Evolutionary conservation across 2,329 filamentous ascomycete genomes (phyloP), one percentile per base, ranked within the genome.

Genomic region (Penicillium freii): DNA sequence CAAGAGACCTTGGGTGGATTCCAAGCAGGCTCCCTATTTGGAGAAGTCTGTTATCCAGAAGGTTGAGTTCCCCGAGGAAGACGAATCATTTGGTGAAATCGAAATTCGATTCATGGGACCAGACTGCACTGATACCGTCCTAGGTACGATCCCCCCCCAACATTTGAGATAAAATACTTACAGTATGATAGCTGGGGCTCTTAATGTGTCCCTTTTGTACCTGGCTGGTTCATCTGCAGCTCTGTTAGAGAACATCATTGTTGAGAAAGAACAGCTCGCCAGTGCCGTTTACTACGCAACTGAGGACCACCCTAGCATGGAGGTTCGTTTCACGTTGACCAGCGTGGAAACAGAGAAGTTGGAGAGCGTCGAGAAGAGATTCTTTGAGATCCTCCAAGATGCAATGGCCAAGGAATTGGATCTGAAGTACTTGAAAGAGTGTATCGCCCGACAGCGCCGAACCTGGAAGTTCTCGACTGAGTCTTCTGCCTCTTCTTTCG

Each of bases 11-110:
- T 99, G 94, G 92, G 85, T 94, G 25, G 92, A 97, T 56, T 97
- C 93, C 4, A 83, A 86, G 52, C 89, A 90, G 62, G 87, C 91
- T 0, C 88, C 90, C 2, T 76, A 85, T 0, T 79, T 99, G 29
- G 83, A 84, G 31, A 82, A 90, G 71, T 91, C 90, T 0, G 80
- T 87, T 11, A 76, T 96, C 13, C 85, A 93, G 63, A 91, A 83
- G 0, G 88, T 96, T 29, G 88, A 96, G 61, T 99, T 99, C 67
- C 94, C 94, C 0, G 94, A 99, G 71, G 93, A 97, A 68, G 94
- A 99, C 64, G 94, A 99, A 71, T 93, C 91, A 0, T 90, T 87
- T 55, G 94, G 94, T 38, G 93, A 97, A 71, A 86, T 97, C 49
- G 79, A 91, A 48, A 86, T 97, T 21, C 89, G 84, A 1, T 96